Percentiles rank a stretch among this genome's conserved stretches.
Evolutionary conservation across 331 rosid genomes (phyloP).

Genomic region (Rhamnella rubrinervis): DNA sequence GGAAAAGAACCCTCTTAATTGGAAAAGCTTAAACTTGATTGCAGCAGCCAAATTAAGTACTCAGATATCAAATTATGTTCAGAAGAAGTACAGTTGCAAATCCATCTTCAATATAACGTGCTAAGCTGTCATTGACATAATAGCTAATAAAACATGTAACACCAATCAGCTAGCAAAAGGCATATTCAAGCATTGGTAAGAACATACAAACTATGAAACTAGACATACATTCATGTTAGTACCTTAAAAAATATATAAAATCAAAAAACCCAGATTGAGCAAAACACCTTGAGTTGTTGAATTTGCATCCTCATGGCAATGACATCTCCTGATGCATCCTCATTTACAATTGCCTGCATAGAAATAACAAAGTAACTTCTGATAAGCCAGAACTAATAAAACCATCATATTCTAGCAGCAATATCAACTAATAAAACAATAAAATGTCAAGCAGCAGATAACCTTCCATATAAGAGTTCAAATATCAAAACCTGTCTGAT

Average conservation of each 20-base stretch:
- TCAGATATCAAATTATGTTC: too few relatives aligned
- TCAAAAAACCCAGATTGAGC: constrained; percentile 18
- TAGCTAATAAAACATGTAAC: too few relatives aligned
- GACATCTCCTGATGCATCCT: constrained; percentile 96
- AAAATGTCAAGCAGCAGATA: not conserved
- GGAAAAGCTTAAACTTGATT: not conserved
- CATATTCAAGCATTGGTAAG: not conserved
- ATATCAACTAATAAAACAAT: constrained; percentile 4
- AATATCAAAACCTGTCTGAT: constrained; percentile 4
- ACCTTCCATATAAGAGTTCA: constrained; percentile 9
- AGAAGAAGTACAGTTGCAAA: not conserved
- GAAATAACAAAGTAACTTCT: constrained; percentile 1
- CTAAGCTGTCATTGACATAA: not conserved
- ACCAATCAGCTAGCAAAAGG: not conserved
- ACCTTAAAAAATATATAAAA: not conserved
- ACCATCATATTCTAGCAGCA: not conserved
- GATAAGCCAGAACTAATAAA: constrained; percentile 11
- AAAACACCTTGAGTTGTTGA: constrained; percentile 87
- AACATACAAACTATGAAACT: too few relatives aligned
- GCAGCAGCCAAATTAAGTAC: not conserved
- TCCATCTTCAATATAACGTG: not conserved
- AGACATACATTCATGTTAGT: too few relatives aligned
- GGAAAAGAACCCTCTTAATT: not conserved
- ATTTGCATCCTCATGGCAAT: constrained; percentile 93
- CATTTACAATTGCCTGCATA: constrained; percentile 89